Conservation (phyloP, 345 rosid genomes). For the Gossypium anomalum region DNA sequence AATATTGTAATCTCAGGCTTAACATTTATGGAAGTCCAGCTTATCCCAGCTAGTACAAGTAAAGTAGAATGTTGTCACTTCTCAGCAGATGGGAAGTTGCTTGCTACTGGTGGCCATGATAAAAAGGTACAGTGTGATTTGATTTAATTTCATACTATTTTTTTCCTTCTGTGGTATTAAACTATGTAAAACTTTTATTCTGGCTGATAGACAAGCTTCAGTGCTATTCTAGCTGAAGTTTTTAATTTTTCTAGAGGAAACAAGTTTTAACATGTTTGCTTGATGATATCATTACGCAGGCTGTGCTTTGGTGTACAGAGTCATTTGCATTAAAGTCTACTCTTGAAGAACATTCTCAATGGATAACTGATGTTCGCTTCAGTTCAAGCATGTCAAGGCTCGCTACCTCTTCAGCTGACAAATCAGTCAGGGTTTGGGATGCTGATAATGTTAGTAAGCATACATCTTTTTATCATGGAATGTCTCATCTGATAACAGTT, state of each 20-base stretch:
- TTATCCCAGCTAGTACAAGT: constrained; percentile 36
- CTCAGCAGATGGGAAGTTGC: constrained; percentile 65
- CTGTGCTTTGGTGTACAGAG: constrained; percentile 55
- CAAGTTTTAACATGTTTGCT: neutral
- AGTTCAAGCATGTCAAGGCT: constrained; percentile 53
- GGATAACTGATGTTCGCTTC: constrained; percentile 69
- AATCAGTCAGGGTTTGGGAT: constrained; percentile 71
- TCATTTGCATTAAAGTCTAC: constrained; percentile 41
- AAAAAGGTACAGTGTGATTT: constrained; percentile 38
- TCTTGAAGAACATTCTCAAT: constrained; percentile 57
- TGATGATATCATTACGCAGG: constrained; percentile 35
- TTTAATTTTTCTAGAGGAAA: neutral
- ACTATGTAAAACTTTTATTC: neutral
- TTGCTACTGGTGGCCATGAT: constrained; percentile 68
- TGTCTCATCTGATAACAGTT: neutral
- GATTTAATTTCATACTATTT: neutral
- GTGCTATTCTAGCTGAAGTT: neutral
- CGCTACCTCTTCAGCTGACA: constrained; percentile 68
- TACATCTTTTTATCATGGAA: neutral
- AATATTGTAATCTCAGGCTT: constrained; percentile 31
- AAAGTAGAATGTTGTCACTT: constrained; percentile 63
- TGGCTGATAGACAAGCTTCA: neutral
- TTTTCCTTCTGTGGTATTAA: neutral
- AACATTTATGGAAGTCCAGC: constrained; percentile 41
- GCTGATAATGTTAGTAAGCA: constrained; percentile 46